Conservation (phyloP, 768 basidiomycete species). For the Boletus rubropictus region DNA sequence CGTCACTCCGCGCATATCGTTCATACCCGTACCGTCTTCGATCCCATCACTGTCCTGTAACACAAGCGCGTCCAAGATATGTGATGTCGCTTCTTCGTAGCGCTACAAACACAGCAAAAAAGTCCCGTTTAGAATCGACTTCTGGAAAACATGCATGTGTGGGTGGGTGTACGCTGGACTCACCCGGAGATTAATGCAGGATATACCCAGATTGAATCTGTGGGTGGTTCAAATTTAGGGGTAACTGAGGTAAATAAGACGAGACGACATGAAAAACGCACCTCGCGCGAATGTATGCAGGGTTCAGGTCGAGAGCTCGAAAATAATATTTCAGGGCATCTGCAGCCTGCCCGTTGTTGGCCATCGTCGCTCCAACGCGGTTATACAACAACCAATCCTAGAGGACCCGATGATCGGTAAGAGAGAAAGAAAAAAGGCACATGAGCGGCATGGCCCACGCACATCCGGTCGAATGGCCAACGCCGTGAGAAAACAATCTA, state of each 20-base stretch:
- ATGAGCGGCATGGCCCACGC: conserved; percentile 12
- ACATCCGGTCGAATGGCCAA: conserved; percentile 85
- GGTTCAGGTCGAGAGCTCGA: conserved; percentile 80
- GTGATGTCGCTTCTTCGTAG: conserved; percentile 80
- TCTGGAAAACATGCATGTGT: conserved; percentile 1
- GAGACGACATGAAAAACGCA: conserved; percentile 23
- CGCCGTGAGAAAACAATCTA: conserved; percentile 91
- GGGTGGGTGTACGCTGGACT: conserved; percentile 17
- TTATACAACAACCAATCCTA: conserved; percentile 94
- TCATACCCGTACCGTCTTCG: conserved; percentile 36
- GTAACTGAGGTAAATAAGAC: not conserved
- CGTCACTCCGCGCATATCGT: conserved; percentile 63
- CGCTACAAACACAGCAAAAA: conserved; percentile 39
- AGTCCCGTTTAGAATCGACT: not conserved
- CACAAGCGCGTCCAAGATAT: conserved; percentile 83
- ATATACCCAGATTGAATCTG: conserved; percentile 92
- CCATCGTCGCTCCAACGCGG: conserved; percentile 89
- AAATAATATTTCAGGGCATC: conserved; percentile 87
- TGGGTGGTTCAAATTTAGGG: not conserved
- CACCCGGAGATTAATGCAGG: conserved; percentile 82
- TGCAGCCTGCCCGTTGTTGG: conserved; percentile 75
- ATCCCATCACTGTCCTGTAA: conserved; percentile 83
- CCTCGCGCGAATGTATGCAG: conserved; percentile 87
- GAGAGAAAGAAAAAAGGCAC: not conserved
- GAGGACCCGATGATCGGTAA: not conserved